A percentile compares a stretch with the other conserved stretches of the same genome.
Evolutionary conservation across 2,329 filamentous ascomycete species (phyloP).

Genomic region (Fusarium multiceps): DNA sequence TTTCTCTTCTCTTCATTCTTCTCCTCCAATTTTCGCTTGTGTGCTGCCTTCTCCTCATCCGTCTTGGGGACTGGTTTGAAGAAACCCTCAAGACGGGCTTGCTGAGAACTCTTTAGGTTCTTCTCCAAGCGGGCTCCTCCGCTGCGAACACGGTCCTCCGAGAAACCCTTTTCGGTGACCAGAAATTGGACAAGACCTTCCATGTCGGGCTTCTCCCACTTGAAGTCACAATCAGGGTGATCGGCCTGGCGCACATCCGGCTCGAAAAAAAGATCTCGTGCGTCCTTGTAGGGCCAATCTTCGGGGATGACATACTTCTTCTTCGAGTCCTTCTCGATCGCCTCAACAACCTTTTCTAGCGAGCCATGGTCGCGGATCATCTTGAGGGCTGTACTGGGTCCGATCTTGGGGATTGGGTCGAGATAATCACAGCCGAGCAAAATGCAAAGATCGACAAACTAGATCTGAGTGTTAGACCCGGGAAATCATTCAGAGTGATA

Average conservation of each 20-base stretch:
- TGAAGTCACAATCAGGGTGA: slow-evolving; percentile 91
- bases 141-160: slow-evolving; percentile 87
- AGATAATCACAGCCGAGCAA: slow-evolving; percentile 97
- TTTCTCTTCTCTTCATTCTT: slow-evolving; percentile 94
- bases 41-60: slow-evolving; percentile 81
- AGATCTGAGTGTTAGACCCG: slow-evolving; percentile 13
- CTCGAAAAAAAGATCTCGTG: slow-evolving; percentile 89
- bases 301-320: slow-evolving; percentile 88
- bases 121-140: slow-evolving; percentile 85
- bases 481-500: not conserved
- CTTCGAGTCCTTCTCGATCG: slow-evolving; percentile 79
- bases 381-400: slow-evolving; percentile 90
- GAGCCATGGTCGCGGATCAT: slow-evolving; percentile 91
- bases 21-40: slow-evolving; percentile 95
- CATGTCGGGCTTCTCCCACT: slow-evolving; percentile 94
- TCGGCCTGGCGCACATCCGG: slow-evolving; percentile 89
- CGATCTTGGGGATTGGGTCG: slow-evolving; percentile 94
- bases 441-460: slow-evolving; percentile 99
- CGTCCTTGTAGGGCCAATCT: slow-evolving; percentile 96
- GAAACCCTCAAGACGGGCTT: slow-evolving; percentile 92
- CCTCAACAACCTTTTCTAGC: slow-evolving; percentile 87
- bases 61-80: slow-evolving; percentile 95
- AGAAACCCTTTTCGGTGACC: slow-evolving; percentile 95
- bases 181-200: slow-evolving; percentile 91
- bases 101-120: slow-evolving; percentile 90